phyloP scores from a whole-genome alignment of 139 green algal species.

The Micromonas commoda region DNA sequence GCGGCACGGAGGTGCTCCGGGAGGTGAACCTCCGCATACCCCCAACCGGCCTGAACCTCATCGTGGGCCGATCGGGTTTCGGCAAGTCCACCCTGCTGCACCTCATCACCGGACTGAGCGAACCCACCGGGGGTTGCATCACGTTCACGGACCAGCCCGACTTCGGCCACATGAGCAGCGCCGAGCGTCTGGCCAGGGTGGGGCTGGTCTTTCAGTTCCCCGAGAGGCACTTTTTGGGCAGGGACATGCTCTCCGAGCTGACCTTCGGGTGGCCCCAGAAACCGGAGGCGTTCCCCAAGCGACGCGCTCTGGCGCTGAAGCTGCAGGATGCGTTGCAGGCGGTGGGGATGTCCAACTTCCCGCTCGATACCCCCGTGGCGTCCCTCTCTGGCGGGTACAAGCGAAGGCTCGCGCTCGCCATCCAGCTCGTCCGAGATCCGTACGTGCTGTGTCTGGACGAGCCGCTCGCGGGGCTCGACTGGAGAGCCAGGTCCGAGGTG shows the following conservation, averaged over 20 bases:
- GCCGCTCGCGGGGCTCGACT: constrained; percentile 36
- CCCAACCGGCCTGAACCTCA: background rate
- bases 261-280: constrained; percentile 49
- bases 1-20: background rate
- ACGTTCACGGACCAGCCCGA: background rate
- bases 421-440: constrained; percentile 70
- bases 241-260: constrained; percentile 45
- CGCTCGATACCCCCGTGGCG: constrained; percentile 44
- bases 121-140: background rate
- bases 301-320: background rate
- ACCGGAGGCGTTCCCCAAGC: background rate
- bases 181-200: background rate
- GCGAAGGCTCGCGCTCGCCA: constrained; percentile 74
- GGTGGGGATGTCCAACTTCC: constrained; percentile 58
- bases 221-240: constrained; percentile 85
- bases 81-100: constrained; percentile 9
- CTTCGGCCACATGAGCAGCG: background rate
- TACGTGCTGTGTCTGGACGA: constrained; percentile 87
- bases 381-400: constrained; percentile 72
- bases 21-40: background rate
- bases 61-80: background rate
- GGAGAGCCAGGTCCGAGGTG: constrained; percentile 12
- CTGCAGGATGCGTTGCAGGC: constrained; percentile 51
- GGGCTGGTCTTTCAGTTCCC: constrained; percentile 95
- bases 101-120: background rate